phyloP scores from a whole-genome alignment of 1,284 basidiomycete genomes.

The Meira nashicola region DNA sequence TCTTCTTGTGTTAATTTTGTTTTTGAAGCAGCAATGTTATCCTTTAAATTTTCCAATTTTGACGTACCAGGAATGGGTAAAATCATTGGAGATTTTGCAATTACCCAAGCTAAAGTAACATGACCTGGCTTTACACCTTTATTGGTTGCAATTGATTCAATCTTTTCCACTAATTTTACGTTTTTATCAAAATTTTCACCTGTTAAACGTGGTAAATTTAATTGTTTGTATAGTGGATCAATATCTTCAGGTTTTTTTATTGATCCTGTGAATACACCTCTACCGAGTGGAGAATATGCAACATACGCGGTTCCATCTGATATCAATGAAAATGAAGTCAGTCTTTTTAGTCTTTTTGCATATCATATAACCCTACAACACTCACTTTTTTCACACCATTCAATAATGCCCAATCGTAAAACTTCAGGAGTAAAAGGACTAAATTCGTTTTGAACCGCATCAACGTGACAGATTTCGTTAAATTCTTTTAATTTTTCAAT shows the following conservation, averaged over 20 bases:
- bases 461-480: constrained; percentile 51
- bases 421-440: constrained; percentile 53
- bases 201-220: constrained; percentile 25
- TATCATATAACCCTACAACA: too few relatives aligned
- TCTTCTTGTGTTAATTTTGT: constrained; percentile 21
- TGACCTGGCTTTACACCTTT: constrained; percentile 31
- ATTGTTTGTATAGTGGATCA: constrained; percentile 27
- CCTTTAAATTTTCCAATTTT: constrained; percentile 9
- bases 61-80: constrained; percentile 19
- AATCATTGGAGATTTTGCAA: constrained; percentile 18
- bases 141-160: constrained; percentile 27
- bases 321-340: too few relatives aligned
- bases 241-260: constrained; percentile 20
- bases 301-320: constrained; percentile 24
- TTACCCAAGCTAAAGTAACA: constrained; percentile 22
- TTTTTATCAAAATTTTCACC: constrained; percentile 27
- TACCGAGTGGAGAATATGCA: constrained; percentile 31
- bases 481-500: constrained; percentile 24
- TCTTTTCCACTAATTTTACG: constrained; percentile 25
- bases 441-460: constrained; percentile 56
- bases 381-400: too few relatives aligned
- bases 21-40: constrained; percentile 28
- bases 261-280: constrained; percentile 28
- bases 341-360: too few relatives aligned
- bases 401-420: too few relatives aligned